Conservation (phyloP, 2,329 filamentous ascomycete genomes). For the Ophiostoma tasmaniense region DNA sequence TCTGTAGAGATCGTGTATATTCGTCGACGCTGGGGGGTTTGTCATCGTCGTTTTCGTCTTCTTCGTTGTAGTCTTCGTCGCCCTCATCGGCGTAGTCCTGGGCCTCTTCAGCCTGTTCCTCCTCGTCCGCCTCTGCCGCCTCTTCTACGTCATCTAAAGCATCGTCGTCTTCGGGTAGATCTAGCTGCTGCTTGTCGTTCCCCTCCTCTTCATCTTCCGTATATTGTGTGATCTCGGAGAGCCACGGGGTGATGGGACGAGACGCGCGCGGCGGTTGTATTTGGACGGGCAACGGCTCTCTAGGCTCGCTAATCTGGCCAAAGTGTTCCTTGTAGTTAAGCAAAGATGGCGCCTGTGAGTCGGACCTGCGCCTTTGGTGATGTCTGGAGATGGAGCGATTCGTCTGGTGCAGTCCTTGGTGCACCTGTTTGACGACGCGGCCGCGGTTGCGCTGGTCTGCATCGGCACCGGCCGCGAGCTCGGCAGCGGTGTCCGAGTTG, state of each 20-base stretch:
- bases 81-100: neutral
- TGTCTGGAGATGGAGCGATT: neutral
- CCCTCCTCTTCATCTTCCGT: neutral
- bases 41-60: neutral
- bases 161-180: neutral
- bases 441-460: constrained; percentile 7
- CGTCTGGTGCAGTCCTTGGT: constrained; percentile 3
- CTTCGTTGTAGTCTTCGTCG: neutral
- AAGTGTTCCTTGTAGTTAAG: constrained; percentile 9
- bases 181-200: neutral
- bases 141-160: neutral
- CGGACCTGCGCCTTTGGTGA: constrained; percentile 16
- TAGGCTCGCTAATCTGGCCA: constrained; percentile 1
- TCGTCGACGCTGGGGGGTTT: constrained; percentile 13
- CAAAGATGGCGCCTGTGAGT: constrained; percentile 14
- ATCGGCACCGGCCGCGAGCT: constrained; percentile 6
- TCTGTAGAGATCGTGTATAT: constrained; percentile 19
- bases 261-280: neutral
- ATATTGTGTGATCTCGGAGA: constrained; percentile 14
- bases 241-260: constrained; percentile 18
- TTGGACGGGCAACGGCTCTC: neutral
- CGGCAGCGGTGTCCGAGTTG: constrained; percentile 23
- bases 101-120: constrained; percentile 3
- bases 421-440: constrained; percentile 6
- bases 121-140: neutral